Evolutionary conservation across 108 stramenopile genomes (phyloP).

Genomic region (Pinguiococcus pyrenoidosus): DNA sequence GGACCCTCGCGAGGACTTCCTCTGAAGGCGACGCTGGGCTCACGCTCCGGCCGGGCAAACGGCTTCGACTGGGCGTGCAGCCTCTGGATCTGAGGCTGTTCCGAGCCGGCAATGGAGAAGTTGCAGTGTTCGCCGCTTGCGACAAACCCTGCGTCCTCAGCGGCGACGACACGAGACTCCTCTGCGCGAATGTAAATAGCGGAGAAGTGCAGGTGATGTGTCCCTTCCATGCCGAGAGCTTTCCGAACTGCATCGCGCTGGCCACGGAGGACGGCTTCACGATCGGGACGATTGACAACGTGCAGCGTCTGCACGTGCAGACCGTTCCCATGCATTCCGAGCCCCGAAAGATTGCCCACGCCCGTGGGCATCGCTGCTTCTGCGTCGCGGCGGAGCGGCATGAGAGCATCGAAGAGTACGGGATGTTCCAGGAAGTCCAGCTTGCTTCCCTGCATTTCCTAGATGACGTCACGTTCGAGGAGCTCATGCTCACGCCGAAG

Average conservation of each 20-base stretch:
- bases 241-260: conserved; percentile 75
- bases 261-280: conserved; percentile 68
- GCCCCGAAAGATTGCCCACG: conserved; percentile 71
- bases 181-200: conserved; percentile 81
- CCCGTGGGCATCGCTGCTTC: conserved; percentile 54
- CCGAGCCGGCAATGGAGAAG: conserved; percentile 42
- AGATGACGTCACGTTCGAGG: conserved; percentile 71
- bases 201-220: conserved; percentile 34
- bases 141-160: conserved; percentile 95
- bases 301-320: conserved; percentile 93
- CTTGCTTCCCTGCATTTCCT: conserved; percentile 76
- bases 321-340: conserved; percentile 77
- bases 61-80: neutral
- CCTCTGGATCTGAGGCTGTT: conserved; percentile 29
- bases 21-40: conserved; percentile 10
- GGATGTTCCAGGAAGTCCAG: conserved; percentile 42
- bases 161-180: conserved; percentile 54
- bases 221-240: conserved; percentile 37
- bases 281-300: conserved; percentile 88
- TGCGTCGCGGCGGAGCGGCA: conserved; percentile 63
- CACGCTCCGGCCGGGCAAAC: neutral
- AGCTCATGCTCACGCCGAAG: conserved; percentile 35
- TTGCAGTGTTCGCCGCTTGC: conserved; percentile 81
- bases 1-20: conserved; percentile 46
- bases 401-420: conserved; percentile 31